These are phyloP conservation scores for Alternaria tenuissima DNA, from an alignment of 2,329 filamentous ascomycete species.

Conservation along the genomic window DNA sequence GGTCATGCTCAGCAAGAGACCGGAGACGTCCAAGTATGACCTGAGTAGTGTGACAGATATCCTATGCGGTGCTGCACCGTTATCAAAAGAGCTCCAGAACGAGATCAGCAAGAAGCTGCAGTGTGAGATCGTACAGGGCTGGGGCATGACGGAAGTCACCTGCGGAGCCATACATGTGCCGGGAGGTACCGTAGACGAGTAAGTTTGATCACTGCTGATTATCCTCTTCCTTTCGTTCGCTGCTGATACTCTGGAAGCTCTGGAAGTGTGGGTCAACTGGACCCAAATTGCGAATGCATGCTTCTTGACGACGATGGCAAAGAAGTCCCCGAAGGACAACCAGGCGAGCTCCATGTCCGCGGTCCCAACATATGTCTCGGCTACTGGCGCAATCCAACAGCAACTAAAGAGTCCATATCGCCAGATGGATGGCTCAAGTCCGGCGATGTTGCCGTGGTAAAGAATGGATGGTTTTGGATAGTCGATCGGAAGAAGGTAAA, in stretches of 20 bases:
- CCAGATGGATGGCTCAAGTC: slow-evolving; percentile 52
- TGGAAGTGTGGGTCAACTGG: slow-evolving; percentile 52
- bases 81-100: slow-evolving; percentile 55
- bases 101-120: slow-evolving; percentile 47
- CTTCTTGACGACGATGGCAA: slow-evolving; percentile 55
- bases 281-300: slow-evolving; percentile 52
- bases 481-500: slow-evolving; percentile 48
- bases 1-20: slow-evolving; percentile 55
- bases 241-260: slow-evolving; percentile 25
- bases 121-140: slow-evolving; percentile 51
- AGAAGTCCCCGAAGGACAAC: slow-evolving; percentile 50
- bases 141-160: slow-evolving; percentile 55
- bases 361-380: slow-evolving; percentile 53
- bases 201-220: slow-evolving; percentile 12
- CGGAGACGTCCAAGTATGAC: slow-evolving; percentile 53
- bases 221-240: not conserved
- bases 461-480: slow-evolving; percentile 49
- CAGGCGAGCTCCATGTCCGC: slow-evolving; percentile 52
- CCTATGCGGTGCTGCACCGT: slow-evolving; percentile 54
- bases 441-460: slow-evolving; percentile 46
- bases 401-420: slow-evolving; percentile 50
- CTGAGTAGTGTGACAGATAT: slow-evolving; percentile 52
- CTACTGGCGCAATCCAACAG: slow-evolving; percentile 53
- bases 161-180: slow-evolving; percentile 52
- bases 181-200: slow-evolving; percentile 46